These are phyloP conservation scores for Cantharellus anzutake DNA, from an alignment of 768 basidiomycete genomes.

Conservation along the genomic window DNA sequence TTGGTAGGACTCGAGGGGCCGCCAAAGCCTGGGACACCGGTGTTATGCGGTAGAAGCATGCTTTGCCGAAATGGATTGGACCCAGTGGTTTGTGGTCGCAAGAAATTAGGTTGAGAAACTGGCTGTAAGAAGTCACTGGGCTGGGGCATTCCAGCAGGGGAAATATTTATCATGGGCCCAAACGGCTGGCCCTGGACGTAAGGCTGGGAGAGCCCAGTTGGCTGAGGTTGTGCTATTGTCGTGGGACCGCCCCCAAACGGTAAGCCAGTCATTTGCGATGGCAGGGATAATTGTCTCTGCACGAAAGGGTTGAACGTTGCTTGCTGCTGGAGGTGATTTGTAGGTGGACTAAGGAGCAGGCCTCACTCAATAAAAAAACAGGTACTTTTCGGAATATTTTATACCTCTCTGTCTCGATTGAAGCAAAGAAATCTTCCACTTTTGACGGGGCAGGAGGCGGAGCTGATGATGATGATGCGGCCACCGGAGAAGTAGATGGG, in stretches of 20 bases:
- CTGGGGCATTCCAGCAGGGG: constrained; percentile 20
- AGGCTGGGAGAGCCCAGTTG: not conserved
- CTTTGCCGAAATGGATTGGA: constrained; percentile 75
- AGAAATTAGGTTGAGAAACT: constrained; percentile 28
- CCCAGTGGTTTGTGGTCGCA: constrained; percentile 22
- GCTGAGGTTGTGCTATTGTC: not conserved
- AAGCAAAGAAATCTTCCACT: constrained; percentile 70
- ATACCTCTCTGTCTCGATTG: constrained; percentile 68
- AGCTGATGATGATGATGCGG: constrained; percentile 10
- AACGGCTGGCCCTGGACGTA: not conserved
- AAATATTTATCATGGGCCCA: not conserved
- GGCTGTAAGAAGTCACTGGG: constrained; percentile 11
- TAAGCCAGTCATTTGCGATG: not conserved
- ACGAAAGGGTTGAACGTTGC: constrained; percentile 60
- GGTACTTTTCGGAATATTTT: constrained; percentile 30
- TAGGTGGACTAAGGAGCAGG: constrained; percentile 18
- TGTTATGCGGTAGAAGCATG: constrained; percentile 44
- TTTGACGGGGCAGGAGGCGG: constrained; percentile 18
- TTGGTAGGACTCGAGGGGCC: constrained; percentile 7
- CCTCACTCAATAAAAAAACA: no score
- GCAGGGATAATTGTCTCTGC: constrained; percentile 23
- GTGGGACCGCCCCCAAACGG: not conserved
- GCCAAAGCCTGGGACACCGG: constrained; percentile 33
- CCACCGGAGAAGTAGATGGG: constrained; percentile 12
- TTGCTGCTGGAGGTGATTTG: constrained; percentile 29